Evolutionary conservation across 2,329 filamentous ascomycete species (phyloP).

Genomic region (Purpureocillium takamizusanense): DNA sequence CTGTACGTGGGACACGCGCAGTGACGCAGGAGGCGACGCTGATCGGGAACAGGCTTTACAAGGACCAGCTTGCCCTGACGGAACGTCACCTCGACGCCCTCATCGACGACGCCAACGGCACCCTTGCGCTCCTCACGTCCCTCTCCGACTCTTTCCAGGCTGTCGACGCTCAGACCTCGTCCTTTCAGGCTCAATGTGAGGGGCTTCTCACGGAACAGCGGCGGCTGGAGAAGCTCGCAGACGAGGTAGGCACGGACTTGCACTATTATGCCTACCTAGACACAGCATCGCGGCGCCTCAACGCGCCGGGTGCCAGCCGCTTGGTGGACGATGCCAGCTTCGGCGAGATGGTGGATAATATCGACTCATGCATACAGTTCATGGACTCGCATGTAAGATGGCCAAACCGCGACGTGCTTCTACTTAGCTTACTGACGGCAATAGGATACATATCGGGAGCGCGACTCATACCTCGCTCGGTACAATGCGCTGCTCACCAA

Average conservation of each 20-base stretch:
- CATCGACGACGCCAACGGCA: slow-evolving; percentile 65
- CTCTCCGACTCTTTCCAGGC: slow-evolving; percentile 80
- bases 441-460: slow-evolving; percentile 75
- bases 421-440: background rate
- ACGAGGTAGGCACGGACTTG: slow-evolving; percentile 81
- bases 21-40: slow-evolving; percentile 11
- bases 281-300: slow-evolving; percentile 78
- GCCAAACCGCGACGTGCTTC: background rate
- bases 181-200: slow-evolving; percentile 88
- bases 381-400: slow-evolving; percentile 72
- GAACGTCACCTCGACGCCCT: slow-evolving; percentile 75
- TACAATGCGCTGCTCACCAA: slow-evolving; percentile 74
- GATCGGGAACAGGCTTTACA: slow-evolving; percentile 52
- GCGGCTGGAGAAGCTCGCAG: slow-evolving; percentile 67
- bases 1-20: slow-evolving; percentile 43
- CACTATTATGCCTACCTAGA: slow-evolving; percentile 93
- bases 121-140: slow-evolving; percentile 65
- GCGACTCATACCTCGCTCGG: slow-evolving; percentile 76
- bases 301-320: slow-evolving; percentile 81
- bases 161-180: slow-evolving; percentile 85
- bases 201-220: slow-evolving; percentile 75
- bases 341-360: slow-evolving; percentile 74
- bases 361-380: slow-evolving; percentile 87
- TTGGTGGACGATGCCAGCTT: slow-evolving; percentile 80
- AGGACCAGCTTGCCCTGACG: slow-evolving; percentile 71